Conservation (phyloP, 2,329 filamentous ascomycete species). For the Teratosphaeriaceae sp. region DNA sequence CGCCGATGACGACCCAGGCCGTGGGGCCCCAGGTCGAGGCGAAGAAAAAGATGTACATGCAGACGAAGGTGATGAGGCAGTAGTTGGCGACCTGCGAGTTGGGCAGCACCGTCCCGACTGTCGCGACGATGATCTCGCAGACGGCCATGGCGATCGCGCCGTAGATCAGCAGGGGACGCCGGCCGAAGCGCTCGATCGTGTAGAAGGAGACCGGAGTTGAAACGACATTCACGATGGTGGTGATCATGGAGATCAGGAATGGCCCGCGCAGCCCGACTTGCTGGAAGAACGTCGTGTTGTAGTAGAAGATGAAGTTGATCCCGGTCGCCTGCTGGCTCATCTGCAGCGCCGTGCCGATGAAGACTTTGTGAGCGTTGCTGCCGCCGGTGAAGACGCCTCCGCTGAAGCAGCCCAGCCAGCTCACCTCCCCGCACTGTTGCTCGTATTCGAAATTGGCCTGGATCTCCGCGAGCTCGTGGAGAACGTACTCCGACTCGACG, state of each 20-base stretch:
- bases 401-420: slow-evolving; percentile 47
- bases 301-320: slow-evolving; percentile 77
- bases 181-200: slow-evolving; percentile 75
- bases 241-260: slow-evolving; percentile 80
- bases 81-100: slow-evolving; percentile 45
- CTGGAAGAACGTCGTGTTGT: slow-evolving; percentile 76
- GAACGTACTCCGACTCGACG: slow-evolving; percentile 64
- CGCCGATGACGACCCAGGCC: slow-evolving; percentile 61
- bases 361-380: slow-evolving; percentile 43
- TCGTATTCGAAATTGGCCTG: slow-evolving; percentile 87
- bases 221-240: slow-evolving; percentile 79
- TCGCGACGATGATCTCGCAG: slow-evolving; percentile 80
- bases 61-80: slow-evolving; percentile 72
- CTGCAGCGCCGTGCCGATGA: slow-evolving; percentile 41
- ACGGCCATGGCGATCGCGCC: slow-evolving; percentile 76
- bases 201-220: slow-evolving; percentile 86
- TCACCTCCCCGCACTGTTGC: slow-evolving; percentile 55
- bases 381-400: slow-evolving; percentile 47
- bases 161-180: slow-evolving; percentile 69
- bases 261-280: slow-evolving; percentile 66
- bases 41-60: slow-evolving; percentile 90
- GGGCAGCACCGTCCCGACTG: slow-evolving; percentile 43
- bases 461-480: slow-evolving; percentile 75
- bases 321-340: slow-evolving; percentile 58
- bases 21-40: slow-evolving; percentile 79